Conservation (phyloP, 768 basidiomycete genomes). For the Xerocomellus chrysenteron region DNA sequence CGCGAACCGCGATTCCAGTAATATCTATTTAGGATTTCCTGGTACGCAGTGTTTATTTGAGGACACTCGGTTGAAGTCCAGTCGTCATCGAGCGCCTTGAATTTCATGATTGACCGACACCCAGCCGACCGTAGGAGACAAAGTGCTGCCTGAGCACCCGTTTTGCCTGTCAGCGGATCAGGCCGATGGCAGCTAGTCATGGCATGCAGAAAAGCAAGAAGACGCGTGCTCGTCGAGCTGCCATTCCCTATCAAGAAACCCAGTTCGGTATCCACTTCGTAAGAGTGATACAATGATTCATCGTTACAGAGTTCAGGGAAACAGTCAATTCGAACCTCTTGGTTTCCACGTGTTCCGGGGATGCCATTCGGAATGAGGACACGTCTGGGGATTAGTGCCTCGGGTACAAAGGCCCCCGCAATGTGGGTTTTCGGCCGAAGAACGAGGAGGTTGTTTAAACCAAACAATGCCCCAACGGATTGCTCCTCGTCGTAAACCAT, state of each 20-base stretch:
- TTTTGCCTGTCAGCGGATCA: background rate
- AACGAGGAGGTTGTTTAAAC: conserved; percentile 37
- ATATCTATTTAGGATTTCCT: background rate
- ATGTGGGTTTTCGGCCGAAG: background rate
- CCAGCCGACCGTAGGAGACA: background rate
- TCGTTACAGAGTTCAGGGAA: background rate
- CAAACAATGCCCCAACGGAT: conserved; percentile 40
- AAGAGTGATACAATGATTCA: background rate
- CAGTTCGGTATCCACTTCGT: background rate
- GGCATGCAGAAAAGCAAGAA: background rate
- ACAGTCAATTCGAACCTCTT: background rate
- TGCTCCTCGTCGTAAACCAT: conserved; percentile 41
- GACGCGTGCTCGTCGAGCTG: background rate
- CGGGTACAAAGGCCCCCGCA: background rate
- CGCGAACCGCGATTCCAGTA: background rate
- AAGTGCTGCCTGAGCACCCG: background rate
- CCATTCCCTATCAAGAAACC: background rate
- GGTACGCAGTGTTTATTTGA: background rate
- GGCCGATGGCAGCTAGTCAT: background rate
- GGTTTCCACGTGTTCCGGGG: background rate
- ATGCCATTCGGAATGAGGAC: background rate
- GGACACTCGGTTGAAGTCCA: background rate
- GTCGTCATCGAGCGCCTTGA: conserved; percentile 1
- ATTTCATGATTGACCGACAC: conserved; percentile 38
- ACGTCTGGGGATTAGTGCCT: background rate